These are phyloP conservation scores for Haplographium delicatum DNA, from an alignment of 495 filamentous ascomycete genomes.

Conservation along the genomic window DNA sequence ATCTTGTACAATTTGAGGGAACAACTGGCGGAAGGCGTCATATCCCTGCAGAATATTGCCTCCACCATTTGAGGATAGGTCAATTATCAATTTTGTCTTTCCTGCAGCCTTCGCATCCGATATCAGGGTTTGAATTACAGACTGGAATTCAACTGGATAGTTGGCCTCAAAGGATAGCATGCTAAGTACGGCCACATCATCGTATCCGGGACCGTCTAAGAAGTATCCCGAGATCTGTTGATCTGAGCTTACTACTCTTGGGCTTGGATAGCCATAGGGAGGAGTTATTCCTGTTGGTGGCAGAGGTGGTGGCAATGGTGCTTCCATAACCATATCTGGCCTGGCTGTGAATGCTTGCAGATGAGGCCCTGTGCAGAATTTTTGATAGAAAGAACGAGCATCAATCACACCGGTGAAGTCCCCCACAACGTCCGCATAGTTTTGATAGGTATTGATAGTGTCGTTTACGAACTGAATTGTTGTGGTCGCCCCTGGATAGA, in stretches of 20 bases:
- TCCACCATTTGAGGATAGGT: constrained; percentile 30
- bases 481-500: constrained; percentile 32
- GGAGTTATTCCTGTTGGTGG: not conserved
- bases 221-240: constrained; percentile 15
- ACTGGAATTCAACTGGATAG: constrained; percentile 11
- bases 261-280: constrained; percentile 9
- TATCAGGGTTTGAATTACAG: constrained; percentile 8
- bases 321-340: not conserved
- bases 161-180: constrained; percentile 8
- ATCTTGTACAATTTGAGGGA: constrained; percentile 37
- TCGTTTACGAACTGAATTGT: constrained; percentile 37
- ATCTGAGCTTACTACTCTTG: constrained; percentile 5
- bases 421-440: constrained; percentile 12
- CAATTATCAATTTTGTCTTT: constrained; percentile 28
- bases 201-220: constrained; percentile 8
- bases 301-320: not conserved
- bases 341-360: not conserved
- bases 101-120: constrained; percentile 10
- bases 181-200: constrained; percentile 15
- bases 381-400: not conserved
- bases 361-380: not conserved
- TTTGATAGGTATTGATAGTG: constrained; percentile 21
- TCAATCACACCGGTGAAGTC: not conserved
- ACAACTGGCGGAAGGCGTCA: constrained; percentile 32
- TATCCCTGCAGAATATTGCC: constrained; percentile 29